Base-by-base conservation (phyloP, 1,139 yeast species). In the Debaryomycetaceae sp. region DNA sequence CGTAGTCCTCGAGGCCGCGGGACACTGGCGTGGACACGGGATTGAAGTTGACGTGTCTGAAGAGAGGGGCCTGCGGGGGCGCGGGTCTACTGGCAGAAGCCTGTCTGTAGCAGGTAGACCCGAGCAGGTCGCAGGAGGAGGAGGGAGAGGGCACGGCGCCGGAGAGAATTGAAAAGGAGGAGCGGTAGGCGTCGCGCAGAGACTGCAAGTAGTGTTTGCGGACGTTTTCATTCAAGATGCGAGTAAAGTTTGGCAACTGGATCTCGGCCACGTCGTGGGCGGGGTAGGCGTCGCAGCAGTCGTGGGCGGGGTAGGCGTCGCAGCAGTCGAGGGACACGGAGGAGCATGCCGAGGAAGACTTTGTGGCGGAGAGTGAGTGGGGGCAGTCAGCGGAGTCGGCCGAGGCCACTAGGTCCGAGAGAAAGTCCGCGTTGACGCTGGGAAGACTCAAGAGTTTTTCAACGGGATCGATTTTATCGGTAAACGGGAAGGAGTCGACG, bases 401-500 rank as follows among this genome's bases (percentile, higher is more conserved):
- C 7, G 6, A 16, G 18, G 6, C 7, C 6, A 13, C 55, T 33
- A 49, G 36, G 20, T 45, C 45, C 28, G 49, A 41, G 30, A 57
- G 44, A 25, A 48, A 51, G 34, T 55, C 60, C 25, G 45, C 47
- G 37, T 57, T 49, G 22, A 48, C 41, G 32, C 45, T 54, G 18
- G 65, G 56, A 33, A 61, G 53, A 34, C 63, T 57, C 31, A 63
- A 47, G 26, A 63, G 49, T 37, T 55, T 62, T 40, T 62, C 68
- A 30, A 63, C 67, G 4, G 69, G 69, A 36, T 63, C 70, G 25
- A 62, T 56, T 33, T 44, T 55, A 36, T 60, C 66, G n/a, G n/a
- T n/a, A n/a, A n/a, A n/a, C n/a, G n/a, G 6, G 8, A 10, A 18
- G 10, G 6, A 7, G 10, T 6, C 6, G 20, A 18, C 20, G 8